These are phyloP conservation scores for Solanum ossicruentum DNA, from an alignment of 257 asterid species.

Conservation along the genomic window DNA sequence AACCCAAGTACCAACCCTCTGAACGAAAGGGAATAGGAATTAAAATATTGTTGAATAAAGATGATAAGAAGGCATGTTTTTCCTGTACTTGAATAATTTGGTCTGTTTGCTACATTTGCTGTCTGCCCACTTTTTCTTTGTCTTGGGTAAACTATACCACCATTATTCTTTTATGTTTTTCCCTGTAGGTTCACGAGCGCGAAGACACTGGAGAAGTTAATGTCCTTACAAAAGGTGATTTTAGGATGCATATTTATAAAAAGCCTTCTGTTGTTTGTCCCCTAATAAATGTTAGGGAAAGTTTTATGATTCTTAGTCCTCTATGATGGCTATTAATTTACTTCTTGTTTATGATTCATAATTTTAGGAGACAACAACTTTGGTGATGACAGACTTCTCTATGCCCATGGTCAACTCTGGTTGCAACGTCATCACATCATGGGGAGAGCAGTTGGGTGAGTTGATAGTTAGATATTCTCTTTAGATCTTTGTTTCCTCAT, in stretches of 20 bases:
- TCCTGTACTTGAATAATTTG: background rate
- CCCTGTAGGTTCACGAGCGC: slow-evolving; percentile 80
- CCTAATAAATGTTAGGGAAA: background rate
- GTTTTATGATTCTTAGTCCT: background rate
- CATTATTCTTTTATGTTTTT: background rate
- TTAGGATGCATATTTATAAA: background rate
- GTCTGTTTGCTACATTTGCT: background rate
- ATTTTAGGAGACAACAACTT: slow-evolving; percentile 79
- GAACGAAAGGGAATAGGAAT: background rate
- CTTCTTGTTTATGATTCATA: slow-evolving; percentile 1
- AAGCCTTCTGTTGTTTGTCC: background rate
- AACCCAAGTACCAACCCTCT: background rate
- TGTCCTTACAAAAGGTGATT: slow-evolving; percentile 83
- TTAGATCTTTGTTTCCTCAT: background rate
- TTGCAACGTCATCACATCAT: slow-evolving; percentile 82
- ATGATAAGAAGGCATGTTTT: background rate
- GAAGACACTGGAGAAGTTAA: slow-evolving; percentile 87
- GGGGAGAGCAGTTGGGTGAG: slow-evolving; percentile 99
- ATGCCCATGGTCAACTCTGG: slow-evolving; percentile 98
- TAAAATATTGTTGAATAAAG: background rate
- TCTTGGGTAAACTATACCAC: background rate
- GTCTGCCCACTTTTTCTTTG: background rate
- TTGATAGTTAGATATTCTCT: slow-evolving; percentile 2
- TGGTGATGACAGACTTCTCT: slow-evolving; percentile 93
- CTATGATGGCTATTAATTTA: background rate